A percentile compares a stretch with the other conserved stretches of the same genome.
Evolutionary conservation across 108 stramenopile species (phyloP).

Genomic region (Skeletonema potamos): DNA sequence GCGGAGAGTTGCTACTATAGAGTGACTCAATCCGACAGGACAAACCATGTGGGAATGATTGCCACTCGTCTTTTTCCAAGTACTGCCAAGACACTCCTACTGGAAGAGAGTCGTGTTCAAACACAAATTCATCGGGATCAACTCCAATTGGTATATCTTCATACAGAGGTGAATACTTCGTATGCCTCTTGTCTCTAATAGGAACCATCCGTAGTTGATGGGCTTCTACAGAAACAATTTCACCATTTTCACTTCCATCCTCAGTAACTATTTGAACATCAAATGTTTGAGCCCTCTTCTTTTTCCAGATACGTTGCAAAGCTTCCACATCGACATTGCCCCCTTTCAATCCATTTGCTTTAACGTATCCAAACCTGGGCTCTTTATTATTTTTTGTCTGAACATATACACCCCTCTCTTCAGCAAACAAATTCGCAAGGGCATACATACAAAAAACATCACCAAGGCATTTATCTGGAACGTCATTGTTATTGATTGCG

Average conservation of each 20-base stretch:
- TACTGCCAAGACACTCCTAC: slow-evolving; percentile 3
- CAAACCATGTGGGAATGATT: not conserved
- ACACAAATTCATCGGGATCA: slow-evolving; percentile 2
- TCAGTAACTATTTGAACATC: not conserved
- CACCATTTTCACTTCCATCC: not conserved
- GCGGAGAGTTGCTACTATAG: not conserved
- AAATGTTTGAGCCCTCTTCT: slow-evolving; percentile 2
- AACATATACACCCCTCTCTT: not conserved
- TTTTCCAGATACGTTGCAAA: not conserved
- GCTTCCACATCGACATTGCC: not conserved
- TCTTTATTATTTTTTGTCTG: not conserved
- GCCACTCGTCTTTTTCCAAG: not conserved
- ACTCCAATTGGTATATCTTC: not conserved
- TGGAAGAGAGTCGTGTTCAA: not conserved
- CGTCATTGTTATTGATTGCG: not conserved
- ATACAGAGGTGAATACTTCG: not conserved
- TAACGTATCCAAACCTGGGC: slow-evolving; percentile 1
- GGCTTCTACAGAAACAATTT: slow-evolving; percentile 1
- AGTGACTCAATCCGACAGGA: slow-evolving; percentile 3
- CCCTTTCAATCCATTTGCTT: not conserved
- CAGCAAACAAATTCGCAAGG: not conserved
- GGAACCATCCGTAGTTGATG: not conserved
- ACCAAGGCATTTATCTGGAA: not conserved
- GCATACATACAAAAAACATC: not conserved
- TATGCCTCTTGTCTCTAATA: not conserved